Conservation (phyloP, 768 basidiomycete species). For the Termitomyces sp. region DNA sequence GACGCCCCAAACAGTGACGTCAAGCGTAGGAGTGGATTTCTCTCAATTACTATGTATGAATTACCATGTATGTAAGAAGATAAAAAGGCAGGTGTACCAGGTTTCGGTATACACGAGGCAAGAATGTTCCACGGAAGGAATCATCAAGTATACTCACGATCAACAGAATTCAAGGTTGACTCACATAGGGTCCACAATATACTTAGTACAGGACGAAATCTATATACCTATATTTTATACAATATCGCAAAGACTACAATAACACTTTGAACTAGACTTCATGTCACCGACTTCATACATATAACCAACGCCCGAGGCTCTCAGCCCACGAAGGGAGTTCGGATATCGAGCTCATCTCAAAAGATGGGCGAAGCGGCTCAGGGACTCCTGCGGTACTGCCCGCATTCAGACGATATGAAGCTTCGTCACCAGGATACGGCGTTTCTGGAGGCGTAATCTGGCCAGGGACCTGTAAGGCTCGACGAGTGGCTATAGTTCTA, state of each 20-base stretch:
- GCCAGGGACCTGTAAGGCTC: slow-evolving; percentile 20
- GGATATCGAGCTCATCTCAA: slow-evolving; percentile 34
- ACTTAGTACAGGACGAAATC: neutral
- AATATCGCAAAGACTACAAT: neutral
- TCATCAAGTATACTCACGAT: neutral
- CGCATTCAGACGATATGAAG: slow-evolving; percentile 14
- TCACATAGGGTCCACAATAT: neutral
- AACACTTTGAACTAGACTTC: neutral
- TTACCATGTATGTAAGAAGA: neutral
- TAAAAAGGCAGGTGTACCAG: neutral
- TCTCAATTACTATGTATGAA: neutral
- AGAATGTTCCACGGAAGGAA: neutral
- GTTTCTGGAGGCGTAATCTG: slow-evolving; percentile 49
- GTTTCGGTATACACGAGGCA: slow-evolving; percentile 3
- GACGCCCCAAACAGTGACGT: slow-evolving; percentile 10
- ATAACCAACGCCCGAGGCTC: slow-evolving; percentile 54
- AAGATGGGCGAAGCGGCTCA: slow-evolving; percentile 32
- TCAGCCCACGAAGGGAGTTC: slow-evolving; percentile 50
- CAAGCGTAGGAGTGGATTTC: slow-evolving; percentile 3
- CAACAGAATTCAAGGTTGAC: neutral
- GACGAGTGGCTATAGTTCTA: slow-evolving; percentile 18
- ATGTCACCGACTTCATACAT: slow-evolving; percentile 32
- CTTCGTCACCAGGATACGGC: slow-evolving; percentile 26
- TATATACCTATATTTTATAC: neutral
- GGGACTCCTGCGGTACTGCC: slow-evolving; percentile 16